Conservation (phyloP, 108 stramenopile genomes). For the Bacterosira constricta region DNA sequence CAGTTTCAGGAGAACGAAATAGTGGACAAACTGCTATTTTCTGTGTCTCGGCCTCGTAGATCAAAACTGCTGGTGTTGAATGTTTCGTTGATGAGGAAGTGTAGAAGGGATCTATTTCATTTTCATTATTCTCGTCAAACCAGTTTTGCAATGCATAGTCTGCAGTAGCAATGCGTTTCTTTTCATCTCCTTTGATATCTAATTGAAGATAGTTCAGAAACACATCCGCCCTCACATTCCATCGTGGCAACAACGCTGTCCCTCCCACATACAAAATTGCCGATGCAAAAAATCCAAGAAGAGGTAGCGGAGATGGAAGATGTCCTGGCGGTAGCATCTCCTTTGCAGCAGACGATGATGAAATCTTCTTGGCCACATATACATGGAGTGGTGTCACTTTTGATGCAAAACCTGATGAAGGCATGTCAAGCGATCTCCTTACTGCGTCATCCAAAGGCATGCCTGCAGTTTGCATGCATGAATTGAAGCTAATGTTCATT, state of each 20-base stretch:
- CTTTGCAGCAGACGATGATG: slow-evolving; percentile 22
- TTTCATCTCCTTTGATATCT: slow-evolving; percentile 13
- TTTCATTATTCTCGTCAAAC: slow-evolving; percentile 17
- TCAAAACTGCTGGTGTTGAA: slow-evolving; percentile 16
- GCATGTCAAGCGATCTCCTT: slow-evolving; percentile 39
- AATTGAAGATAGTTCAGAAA: slow-evolving; percentile 41
- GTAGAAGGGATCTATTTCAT: slow-evolving; percentile 36
- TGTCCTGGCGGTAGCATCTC: slow-evolving; percentile 47
- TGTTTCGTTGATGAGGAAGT: slow-evolving; percentile 12
- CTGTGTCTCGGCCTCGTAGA: slow-evolving; percentile 7
- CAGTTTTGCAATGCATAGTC: slow-evolving; percentile 10
- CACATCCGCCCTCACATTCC: slow-evolving; percentile 45
- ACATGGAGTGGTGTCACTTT: slow-evolving; percentile 45
- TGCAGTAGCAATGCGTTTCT: background rate
- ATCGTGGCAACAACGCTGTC: slow-evolving; percentile 55
- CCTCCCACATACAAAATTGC: slow-evolving; percentile 36
- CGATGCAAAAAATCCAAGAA: slow-evolving; percentile 49
- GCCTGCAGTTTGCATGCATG: slow-evolving; percentile 54
- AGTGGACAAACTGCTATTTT: slow-evolving; percentile 22
- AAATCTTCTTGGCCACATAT: slow-evolving; percentile 46
- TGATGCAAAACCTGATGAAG: background rate
- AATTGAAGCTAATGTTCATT: slow-evolving; percentile 20
- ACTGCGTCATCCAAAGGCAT: slow-evolving; percentile 52
- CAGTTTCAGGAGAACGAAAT: slow-evolving; percentile 13
- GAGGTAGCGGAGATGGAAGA: slow-evolving; percentile 53